Base-by-base conservation (phyloP, 176 grass and related monocot species). In the Tuctoria greenei region DNA sequence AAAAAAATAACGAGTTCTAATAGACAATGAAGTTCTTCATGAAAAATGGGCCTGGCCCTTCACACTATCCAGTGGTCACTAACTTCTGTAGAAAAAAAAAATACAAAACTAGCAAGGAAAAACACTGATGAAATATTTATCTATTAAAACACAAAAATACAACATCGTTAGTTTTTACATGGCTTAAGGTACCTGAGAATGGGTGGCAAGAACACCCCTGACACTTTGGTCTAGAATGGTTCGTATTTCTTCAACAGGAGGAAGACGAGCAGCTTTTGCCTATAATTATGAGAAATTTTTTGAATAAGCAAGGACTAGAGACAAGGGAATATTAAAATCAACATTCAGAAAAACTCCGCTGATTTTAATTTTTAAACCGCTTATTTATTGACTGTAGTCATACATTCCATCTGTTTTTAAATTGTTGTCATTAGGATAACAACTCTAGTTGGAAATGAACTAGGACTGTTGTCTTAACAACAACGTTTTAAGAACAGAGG, bases 121-220 rank as follows among this genome's bases (percentile, higher is more conserved):
- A 37, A 14, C 23, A 67, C 38, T 31, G 38, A 35, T 6, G 7
- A 31, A 38, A 73, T 54, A 1, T 35, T 16, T 69, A 3, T 20
- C 8, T 16, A 70, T 8, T 78, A 77, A 75, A 17, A 34, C 21
- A 73, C 43, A 23, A 26, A 67, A 80, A 74, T 79, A 65, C 16
- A 49, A 36, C 17, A 51, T 28, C 49, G 18, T 34, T 9, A 52
- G 14, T 35, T 47, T 8, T 49, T 54, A 20, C 20, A 61, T 13
- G 67, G 47, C 61, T 35, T 66, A 82, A 36, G 50, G 59, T 76
- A 97, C 94, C 86, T 90, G 83, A 62, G 95, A 94, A 83, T 91
- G 87, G 56, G 91, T 93, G 18, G 91, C 84, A 31, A 98, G 95
- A 73, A 98, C 72, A 51, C 88, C 91, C 61, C 95, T 83, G 40